Percentiles rank a stretch among this genome's conserved stretches.
phyloP scores from a whole-genome alignment of 352 stramenopile genomes.

The Phytopythium vexans region DNA sequence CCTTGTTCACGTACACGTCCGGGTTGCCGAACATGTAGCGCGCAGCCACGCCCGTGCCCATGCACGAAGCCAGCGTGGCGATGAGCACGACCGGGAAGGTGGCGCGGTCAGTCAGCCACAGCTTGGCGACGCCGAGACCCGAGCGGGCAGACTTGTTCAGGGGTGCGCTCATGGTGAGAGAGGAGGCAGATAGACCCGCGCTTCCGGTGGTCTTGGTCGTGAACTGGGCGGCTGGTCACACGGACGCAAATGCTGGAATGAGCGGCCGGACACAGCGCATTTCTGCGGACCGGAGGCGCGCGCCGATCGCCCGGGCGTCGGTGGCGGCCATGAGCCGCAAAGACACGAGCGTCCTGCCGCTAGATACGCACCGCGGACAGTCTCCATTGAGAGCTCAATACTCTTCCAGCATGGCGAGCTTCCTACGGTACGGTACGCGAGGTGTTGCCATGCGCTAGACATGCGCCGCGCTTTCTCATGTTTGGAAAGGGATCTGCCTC shows the following conservation, averaged over 20 bases:
- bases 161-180: slow-evolving; percentile 1
- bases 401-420: too few relatives aligned
- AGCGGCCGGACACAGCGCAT: not conserved
- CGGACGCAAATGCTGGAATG: slow-evolving; percentile 1
- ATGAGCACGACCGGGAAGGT: slow-evolving; percentile 64
- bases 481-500: too few relatives aligned
- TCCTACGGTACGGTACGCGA: too few relatives aligned
- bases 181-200: not conserved
- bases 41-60: slow-evolving; percentile 28
- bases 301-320: too few relatives aligned
- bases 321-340: not conserved
- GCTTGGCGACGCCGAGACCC: slow-evolving; percentile 37
- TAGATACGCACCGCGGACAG: too few relatives aligned
- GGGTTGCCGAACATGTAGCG: slow-evolving; percentile 52
- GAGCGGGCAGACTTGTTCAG: slow-evolving; percentile 20
- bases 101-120: slow-evolving; percentile 57
- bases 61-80: slow-evolving; percentile 25
- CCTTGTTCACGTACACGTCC: slow-evolving; percentile 69
- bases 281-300: too few relatives aligned
- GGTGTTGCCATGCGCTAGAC: too few relatives aligned
- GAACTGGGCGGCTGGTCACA: not conserved
- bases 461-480: too few relatives aligned
- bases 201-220: not conserved
- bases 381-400: not conserved
- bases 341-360: not conserved